Conservation (phyloP, 2,329 filamentous ascomycete genomes). For the Tolypocladium sp. region DNA sequence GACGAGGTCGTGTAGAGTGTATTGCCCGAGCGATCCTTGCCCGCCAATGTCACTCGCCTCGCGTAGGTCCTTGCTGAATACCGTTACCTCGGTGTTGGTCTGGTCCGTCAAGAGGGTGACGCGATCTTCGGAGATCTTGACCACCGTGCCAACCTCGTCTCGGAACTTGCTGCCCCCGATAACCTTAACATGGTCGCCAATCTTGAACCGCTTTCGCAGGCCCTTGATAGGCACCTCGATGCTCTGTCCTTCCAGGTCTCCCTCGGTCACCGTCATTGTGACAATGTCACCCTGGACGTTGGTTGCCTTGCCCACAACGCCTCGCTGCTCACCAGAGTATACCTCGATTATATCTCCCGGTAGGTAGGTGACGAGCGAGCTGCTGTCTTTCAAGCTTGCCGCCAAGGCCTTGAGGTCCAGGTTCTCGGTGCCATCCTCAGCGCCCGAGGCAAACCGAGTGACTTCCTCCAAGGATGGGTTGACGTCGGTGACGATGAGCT, state of each 20-base stretch:
- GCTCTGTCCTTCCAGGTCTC: slow-evolving; percentile 69
- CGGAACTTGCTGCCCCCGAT: slow-evolving; percentile 91
- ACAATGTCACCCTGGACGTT: slow-evolving; percentile 90
- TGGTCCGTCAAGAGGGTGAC: slow-evolving; percentile 92
- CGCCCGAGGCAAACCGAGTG: slow-evolving; percentile 81
- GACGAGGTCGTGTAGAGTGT: slow-evolving; percentile 85
- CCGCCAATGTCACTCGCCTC: slow-evolving; percentile 89
- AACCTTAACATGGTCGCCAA: slow-evolving; percentile 97
- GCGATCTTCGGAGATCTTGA: slow-evolving; percentile 83
- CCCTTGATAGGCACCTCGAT: slow-evolving; percentile 92
- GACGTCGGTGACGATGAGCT: slow-evolving; percentile 78
- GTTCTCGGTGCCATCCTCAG: slow-evolving; percentile 87
- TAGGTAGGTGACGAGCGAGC: slow-evolving; percentile 73
- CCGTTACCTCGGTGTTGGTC: slow-evolving; percentile 86
- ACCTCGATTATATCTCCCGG: slow-evolving; percentile 96
- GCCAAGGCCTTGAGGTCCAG: slow-evolving; percentile 86
- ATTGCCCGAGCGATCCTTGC: slow-evolving; percentile 76
- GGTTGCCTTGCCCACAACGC: slow-evolving; percentile 75
- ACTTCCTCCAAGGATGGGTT: slow-evolving; percentile 92
- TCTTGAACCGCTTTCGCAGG: slow-evolving; percentile 82
- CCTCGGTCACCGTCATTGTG: slow-evolving; percentile 75
- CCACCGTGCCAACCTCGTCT: slow-evolving; percentile 95
- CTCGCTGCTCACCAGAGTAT: slow-evolving; percentile 89
- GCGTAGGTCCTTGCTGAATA: slow-evolving; percentile 94
- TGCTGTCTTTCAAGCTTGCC: slow-evolving; percentile 78